These are phyloP conservation scores for Aspergillus indologenus DNA, from an alignment of 495 filamentous ascomycete species.

Conservation along the genomic window DNA sequence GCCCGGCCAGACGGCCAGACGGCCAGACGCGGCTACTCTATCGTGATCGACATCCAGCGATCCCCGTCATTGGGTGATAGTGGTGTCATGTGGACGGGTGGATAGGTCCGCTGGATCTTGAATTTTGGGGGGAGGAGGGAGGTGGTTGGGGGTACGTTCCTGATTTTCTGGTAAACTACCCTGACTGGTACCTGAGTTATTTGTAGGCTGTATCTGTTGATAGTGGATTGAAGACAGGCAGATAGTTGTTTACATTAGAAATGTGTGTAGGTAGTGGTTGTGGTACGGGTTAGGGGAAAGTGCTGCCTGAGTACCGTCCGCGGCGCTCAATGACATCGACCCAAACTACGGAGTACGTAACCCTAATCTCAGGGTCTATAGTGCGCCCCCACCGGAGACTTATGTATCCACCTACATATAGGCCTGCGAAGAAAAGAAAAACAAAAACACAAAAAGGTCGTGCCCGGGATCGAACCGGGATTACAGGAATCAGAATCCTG, in stretches of 20 bases:
- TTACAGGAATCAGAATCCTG: slow-evolving; percentile 13
- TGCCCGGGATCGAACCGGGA: slow-evolving; percentile 42
- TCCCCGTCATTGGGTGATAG: neutral
- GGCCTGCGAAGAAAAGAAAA: neutral
- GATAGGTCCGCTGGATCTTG: neutral
- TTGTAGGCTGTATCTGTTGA: too few relatives aligned
- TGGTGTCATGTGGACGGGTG: slow-evolving; percentile 3
- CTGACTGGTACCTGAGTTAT: too few relatives aligned
- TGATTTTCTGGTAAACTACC: neutral
- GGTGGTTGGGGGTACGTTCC: neutral
- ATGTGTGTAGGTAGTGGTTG: too few relatives aligned
- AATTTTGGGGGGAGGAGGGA: neutral
- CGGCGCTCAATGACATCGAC: neutral
- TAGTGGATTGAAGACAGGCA: too few relatives aligned
- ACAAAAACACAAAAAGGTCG: slow-evolving; percentile 21
- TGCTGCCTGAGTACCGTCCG: too few relatives aligned
- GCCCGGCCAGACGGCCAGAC: too few relatives aligned
- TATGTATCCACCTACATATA: too few relatives aligned
- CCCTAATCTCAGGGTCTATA: too few relatives aligned
- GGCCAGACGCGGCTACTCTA: neutral
- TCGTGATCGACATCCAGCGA: neutral
- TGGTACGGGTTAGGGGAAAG: too few relatives aligned
- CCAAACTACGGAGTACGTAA: neutral
- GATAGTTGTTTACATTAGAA: too few relatives aligned
- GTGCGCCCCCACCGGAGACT: too few relatives aligned